phyloP scores from a whole-genome alignment of 176 grass and related monocot genomes.

The Eragrostis nindensis region DNA sequence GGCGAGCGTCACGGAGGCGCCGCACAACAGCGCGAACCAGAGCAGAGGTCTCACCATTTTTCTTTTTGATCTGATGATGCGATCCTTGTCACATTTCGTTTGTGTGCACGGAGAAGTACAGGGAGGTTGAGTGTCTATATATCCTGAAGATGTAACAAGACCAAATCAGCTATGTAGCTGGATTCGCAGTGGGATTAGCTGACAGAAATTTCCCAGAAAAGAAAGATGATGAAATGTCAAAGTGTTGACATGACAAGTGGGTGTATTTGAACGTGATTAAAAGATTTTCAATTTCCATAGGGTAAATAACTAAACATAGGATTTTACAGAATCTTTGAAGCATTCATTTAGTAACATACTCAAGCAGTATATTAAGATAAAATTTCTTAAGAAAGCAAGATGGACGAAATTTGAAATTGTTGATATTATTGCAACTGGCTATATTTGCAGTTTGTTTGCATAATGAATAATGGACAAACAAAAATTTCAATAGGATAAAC shows the following conservation, averaged over 20 bases:
- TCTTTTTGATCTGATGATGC: no score
- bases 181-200: background rate
- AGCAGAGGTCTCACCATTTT: constrained; percentile 22
- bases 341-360: background rate
- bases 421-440: background rate
- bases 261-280: background rate
- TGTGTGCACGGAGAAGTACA: background rate
- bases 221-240: background rate
- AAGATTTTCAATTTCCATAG: background rate
- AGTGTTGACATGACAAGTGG: background rate
- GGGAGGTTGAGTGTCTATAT: background rate
- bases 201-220: background rate
- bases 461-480: background rate
- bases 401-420: no score
- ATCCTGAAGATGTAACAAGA: background rate
- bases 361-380: background rate
- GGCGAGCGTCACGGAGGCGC: background rate
- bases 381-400: background rate
- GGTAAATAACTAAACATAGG: background rate
- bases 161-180: background rate
- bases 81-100: background rate
- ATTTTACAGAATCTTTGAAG: background rate
- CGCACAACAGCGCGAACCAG: background rate
- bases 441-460: no score
- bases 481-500: no score